Conservation (phyloP, 1,284 basidiomycete species). For the Cryptococcus sp. region DNA sequence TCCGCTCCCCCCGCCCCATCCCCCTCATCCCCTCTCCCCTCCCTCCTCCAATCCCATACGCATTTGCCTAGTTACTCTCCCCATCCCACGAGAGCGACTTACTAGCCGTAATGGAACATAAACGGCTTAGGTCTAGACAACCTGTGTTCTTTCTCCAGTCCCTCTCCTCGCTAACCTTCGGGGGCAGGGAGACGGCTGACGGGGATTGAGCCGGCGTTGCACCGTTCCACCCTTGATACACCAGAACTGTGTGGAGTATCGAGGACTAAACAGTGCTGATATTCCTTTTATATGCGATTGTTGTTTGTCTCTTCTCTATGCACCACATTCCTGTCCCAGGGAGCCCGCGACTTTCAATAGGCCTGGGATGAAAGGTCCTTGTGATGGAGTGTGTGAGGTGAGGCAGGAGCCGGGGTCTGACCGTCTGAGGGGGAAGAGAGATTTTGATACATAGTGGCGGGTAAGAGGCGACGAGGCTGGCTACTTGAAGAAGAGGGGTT, state of each 20-base stretch:
- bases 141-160: conserved; percentile 18
- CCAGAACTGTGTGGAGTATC: conserved; percentile 21
- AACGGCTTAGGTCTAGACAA: conserved; percentile 37
- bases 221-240: conserved; percentile 35
- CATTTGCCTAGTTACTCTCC: conserved; percentile 37
- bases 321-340: not conserved
- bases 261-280: conserved; percentile 38
- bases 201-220: conserved; percentile 21
- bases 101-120: conserved; percentile 36
- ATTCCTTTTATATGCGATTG: conserved; percentile 3
- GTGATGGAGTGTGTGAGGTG: too few relatives aligned
- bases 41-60: conserved; percentile 21
- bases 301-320: not conserved
- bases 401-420: too few relatives aligned
- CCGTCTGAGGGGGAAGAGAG: too few relatives aligned
- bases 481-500: too few relatives aligned
- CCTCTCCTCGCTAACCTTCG: not conserved
- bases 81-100: conserved; percentile 25
- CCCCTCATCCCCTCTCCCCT: not conserved
- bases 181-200: not conserved
- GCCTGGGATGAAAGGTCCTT: too few relatives aligned
- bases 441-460: too few relatives aligned
- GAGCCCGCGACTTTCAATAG: too few relatives aligned
- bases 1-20: not conserved
- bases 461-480: too few relatives aligned